Conservation (phyloP, 2,329 filamentous ascomycete genomes). For the Geosmithia morbida region DNA sequence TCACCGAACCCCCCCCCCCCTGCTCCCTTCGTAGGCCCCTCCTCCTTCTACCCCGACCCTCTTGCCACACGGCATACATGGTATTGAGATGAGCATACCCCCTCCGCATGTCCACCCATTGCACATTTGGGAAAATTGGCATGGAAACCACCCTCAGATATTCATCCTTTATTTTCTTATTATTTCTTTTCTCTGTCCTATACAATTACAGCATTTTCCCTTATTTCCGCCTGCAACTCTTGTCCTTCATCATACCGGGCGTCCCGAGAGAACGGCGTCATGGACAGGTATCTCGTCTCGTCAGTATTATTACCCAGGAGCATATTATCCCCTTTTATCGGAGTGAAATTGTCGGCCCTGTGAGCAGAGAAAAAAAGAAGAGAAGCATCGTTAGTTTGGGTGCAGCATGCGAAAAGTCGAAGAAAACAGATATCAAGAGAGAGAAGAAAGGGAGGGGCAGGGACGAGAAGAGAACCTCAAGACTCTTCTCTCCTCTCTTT, state of each 20-base stretch:
- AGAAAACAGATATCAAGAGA: too few species aligned
- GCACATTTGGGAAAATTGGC: neutral
- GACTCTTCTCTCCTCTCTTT: too few species aligned
- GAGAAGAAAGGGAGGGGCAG: too few species aligned
- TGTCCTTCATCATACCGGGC: neutral
- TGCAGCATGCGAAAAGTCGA: too few species aligned
- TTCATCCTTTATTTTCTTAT: neutral
- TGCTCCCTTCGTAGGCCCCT: neutral
- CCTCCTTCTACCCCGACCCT: neutral
- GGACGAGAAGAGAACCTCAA: too few species aligned
- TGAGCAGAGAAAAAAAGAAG: too few species aligned
- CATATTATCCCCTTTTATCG: neutral
- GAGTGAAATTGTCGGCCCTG: too few species aligned
- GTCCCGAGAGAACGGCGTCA: neutral
- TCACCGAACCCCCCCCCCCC: neutral
- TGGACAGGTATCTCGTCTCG: neutral
- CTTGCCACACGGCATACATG: neutral
- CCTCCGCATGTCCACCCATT: constrained; percentile 1
- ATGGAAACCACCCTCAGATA: neutral
- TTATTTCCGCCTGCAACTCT: neutral
- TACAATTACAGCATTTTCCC: neutral
- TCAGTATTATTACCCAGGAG: neutral
- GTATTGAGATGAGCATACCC: neutral
- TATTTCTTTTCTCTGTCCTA: neutral
- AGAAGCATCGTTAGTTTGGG: too few species aligned